Percentiles rank a stretch among this genome's conserved stretches.
phyloP scores from a whole-genome alignment of 2,329 filamentous ascomycete genomes.

The Dactylellina sp. region DNA sequence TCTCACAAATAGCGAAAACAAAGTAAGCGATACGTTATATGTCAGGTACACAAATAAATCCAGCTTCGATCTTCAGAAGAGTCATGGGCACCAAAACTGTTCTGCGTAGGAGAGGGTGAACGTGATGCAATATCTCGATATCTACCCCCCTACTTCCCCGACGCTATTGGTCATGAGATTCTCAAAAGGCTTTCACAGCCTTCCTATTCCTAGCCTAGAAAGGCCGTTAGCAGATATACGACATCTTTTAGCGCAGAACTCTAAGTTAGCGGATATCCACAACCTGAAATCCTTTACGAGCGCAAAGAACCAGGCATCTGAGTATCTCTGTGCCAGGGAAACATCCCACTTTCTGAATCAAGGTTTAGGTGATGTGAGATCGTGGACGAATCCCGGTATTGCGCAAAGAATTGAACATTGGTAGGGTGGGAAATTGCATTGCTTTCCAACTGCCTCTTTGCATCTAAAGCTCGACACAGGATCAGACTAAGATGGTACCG shows the following conservation, averaged over 20 bases:
- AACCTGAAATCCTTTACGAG: slow-evolving; percentile 30
- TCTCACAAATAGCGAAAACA: neutral
- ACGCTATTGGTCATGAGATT: slow-evolving; percentile 39
- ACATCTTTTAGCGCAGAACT: slow-evolving; percentile 55
- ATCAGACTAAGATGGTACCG: slow-evolving; percentile 51
- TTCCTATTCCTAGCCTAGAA: slow-evolving; percentile 34
- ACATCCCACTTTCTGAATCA: slow-evolving; percentile 48
- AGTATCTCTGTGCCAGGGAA: slow-evolving; percentile 35
- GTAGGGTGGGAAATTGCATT: slow-evolving; percentile 27
- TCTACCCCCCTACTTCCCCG: neutral
- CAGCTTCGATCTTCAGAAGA: neutral
- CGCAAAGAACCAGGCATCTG: slow-evolving; percentile 43
- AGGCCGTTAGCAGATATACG: slow-evolving; percentile 46
- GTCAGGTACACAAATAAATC: slow-evolving; percentile 5
- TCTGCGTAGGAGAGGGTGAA: neutral
- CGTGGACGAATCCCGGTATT: slow-evolving; percentile 32
- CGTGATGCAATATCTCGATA: neutral
- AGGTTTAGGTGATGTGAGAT: slow-evolving; percentile 38
- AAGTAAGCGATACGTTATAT: slow-evolving; percentile 20
- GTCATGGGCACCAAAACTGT: neutral
- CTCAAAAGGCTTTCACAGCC: slow-evolving; percentile 29
- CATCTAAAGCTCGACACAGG: slow-evolving; percentile 37
- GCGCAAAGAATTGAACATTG: slow-evolving; percentile 12
- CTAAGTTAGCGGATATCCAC: slow-evolving; percentile 33
- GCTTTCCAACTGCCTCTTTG: slow-evolving; percentile 42